Evolutionary conservation across 768 basidiomycete species (phyloP), one percentile per base, ranked within the genome.

Genomic region (Rhodocollybia butyracea): DNA sequence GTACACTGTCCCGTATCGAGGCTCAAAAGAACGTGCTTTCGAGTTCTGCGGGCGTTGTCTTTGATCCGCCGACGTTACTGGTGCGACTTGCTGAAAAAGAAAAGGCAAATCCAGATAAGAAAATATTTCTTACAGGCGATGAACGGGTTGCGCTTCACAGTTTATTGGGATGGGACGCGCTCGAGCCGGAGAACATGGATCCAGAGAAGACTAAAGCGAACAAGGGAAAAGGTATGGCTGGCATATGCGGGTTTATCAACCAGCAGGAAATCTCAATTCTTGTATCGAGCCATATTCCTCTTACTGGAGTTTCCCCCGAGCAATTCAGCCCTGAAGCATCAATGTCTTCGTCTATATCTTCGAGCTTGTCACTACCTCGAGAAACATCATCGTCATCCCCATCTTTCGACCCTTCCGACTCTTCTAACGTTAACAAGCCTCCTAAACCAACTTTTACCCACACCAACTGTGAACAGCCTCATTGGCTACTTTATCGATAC

Each of bases 201-300:
- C 2, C 21, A 22, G 48, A 50, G 5, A 50, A 38, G 24, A 21
- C 19, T 11, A 48, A 32, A 10, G 34, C 12, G 22, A 34, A 24
- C 22, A 57, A 65, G 42, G 78, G 72, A 6, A 69, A 64, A 15
- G 77, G 76, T 5, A 78, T 87, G 79, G 64, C 66, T 5, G 83
- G 82, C 8, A 68, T 73, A 3, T 40, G 59, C 2, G 83, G 83
- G 12, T 88, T 88, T 55, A 68, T 82, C 19, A 67, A 79, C 22
- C 83, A 85, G 41, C 86, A 89, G 61, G 74, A 71, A 39, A 65
- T 88, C 19, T 78, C 78, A 1, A 70, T 83, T 7, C 65, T 86
- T 5, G 74, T 78, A 46, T 76, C 78, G 13, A 68, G 72, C 45
- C 75, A 81, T 54, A 65, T 72, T 2, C 65, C 70, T 1, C 57